Base-by-base conservation (phyloP, 2,329 filamentous ascomycete genomes). In the Aspergillus niger region DNA sequence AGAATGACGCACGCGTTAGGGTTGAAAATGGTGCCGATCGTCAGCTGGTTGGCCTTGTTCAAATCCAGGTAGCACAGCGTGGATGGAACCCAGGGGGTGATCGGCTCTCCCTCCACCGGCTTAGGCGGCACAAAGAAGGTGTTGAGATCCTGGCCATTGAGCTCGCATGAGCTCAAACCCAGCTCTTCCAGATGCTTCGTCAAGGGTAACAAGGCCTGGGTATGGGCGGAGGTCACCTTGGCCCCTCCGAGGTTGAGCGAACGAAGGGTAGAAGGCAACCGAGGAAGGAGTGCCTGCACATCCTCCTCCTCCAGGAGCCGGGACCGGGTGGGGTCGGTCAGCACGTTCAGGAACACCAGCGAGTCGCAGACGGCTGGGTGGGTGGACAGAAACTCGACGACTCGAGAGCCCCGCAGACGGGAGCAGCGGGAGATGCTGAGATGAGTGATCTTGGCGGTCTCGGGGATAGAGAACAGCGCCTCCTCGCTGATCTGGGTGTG, bases 341-440 rank as follows among this genome's bases (percentile, higher is more conserved):
- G 83, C 8, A 94, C 81, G 73, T 91, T 93, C 61, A 95, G 80
- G 68, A 88, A 92, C 32, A 89, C 82, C 26, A 95, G 80, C 3
- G 80, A 81, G 32, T 84, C 80, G 60, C 80, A 83, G 47, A 87
- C 87, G 3, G 91, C 88, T 1, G 90, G 89, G 70, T 94, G 91
- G 28, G 83, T 85, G 13, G 84, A 82, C 61, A 94, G 75, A 71
- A 94, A 93, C 59, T 88, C 81, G 63, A 92, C 86, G 15, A 94
- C 85, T 8, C 79, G 84, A 13, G 85, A 79, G 1, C 90, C 87
- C 8, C 86, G 85, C 56, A 95, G 81, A 56, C 86, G 82, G 55
- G 85, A 87, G 80, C 91, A 94, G 75, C 90, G 91, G 64, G 89
- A 86, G 50, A 95, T 78, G 70, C 92, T 93, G 57, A 95, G 79